Evolutionary conservation across 2,329 filamentous ascomycete genomes (phyloP), one percentile per base, ranked within the genome.

Genomic region (Neonectria coccinea): DNA sequence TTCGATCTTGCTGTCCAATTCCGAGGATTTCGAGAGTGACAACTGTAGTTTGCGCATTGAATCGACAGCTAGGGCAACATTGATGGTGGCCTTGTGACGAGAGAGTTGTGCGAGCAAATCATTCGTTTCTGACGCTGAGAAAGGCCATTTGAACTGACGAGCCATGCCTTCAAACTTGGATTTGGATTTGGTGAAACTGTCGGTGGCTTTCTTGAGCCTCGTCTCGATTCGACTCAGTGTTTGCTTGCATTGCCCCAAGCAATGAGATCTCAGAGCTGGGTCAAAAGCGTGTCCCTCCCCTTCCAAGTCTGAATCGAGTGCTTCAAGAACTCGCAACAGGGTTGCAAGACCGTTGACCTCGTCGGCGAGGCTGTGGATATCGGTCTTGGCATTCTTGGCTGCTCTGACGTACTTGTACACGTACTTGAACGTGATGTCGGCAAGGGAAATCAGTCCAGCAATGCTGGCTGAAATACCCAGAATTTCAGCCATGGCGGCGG

Each of bases 101-200:
- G 64, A 68, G 5, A 70, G 31, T 10, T 68, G 47, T 2, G 14
- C 29, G 1, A 71, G 29, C 14, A 4, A 71, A 31, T 2, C 45
- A 10, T 33, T 52, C 0, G 61, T 70, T n/a, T 68, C 65, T 0
- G 65, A 59, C 0, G 50, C 16, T 1, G 59, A 68, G n/a, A 67
- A 70, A 2, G 65, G 65, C 61, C 67, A 71, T 41, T 62, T 70
- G 6, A 69, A 44, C 5, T 66, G 16, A 20, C 36, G 12, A 41
- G 20, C 20, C 20, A 59, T 0, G 2, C 31, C 22, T 50, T 55
- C 45, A 36, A 48, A 29, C 22, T 59, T 44, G 5, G 16, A 67
- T 10, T n/a, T 31, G 29, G 16, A 11, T 31, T 31, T 31, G 8
- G 12, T 14, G 33, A 54, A 65, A 14, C 53, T 56, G 16, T 54